Evolutionary conservation across 441 rosid species (phyloP).

Genomic region (Aleurites moluccanus): DNA sequence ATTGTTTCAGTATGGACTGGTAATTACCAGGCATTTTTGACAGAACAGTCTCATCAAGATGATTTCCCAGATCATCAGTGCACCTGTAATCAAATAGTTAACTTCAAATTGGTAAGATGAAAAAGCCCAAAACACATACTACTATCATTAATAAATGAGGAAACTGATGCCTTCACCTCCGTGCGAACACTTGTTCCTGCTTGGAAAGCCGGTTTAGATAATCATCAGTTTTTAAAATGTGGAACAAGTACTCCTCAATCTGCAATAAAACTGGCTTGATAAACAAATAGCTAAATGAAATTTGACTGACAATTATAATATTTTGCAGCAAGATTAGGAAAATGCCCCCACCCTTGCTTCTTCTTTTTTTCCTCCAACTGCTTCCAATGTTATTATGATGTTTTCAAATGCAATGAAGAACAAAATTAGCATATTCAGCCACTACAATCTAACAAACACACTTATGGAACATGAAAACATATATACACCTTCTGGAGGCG

Average conservation of each 20-base stretch:
- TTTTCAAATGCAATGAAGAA: background rate
- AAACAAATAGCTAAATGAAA: slow-evolving; percentile 1
- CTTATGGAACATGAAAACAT: background rate
- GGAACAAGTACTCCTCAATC: slow-evolving; percentile 80
- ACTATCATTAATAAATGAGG: background rate
- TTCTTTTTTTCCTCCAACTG: too few relatives aligned
- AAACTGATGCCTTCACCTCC: slow-evolving; percentile 41
- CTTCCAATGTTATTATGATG: background rate
- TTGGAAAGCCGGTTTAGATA: slow-evolving; percentile 53
- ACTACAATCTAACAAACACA: background rate
- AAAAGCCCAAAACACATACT: background rate
- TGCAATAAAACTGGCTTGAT: slow-evolving; percentile 29
- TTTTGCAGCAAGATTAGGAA: too few relatives aligned
- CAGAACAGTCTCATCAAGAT: slow-evolving; percentile 70
- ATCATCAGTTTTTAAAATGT: slow-evolving; percentile 51
- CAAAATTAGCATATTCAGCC: background rate
- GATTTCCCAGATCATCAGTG: slow-evolving; percentile 60
- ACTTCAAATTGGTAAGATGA: background rate
- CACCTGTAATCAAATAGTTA: slow-evolving; percentile 42
- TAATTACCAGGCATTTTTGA: slow-evolving; percentile 76
- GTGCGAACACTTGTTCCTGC: slow-evolving; percentile 59
- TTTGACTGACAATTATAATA: background rate
- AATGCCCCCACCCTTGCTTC: background rate
- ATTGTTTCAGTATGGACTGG: slow-evolving; percentile 64
- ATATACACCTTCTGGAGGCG: slow-evolving; percentile 70